A percentile compares a stretch with the other conserved stretches of the same genome.
These are phyloP conservation scores for Endoconidiophora polonica DNA, from an alignment of 2,329 filamentous ascomycete species.

Conservation along the genomic window DNA sequence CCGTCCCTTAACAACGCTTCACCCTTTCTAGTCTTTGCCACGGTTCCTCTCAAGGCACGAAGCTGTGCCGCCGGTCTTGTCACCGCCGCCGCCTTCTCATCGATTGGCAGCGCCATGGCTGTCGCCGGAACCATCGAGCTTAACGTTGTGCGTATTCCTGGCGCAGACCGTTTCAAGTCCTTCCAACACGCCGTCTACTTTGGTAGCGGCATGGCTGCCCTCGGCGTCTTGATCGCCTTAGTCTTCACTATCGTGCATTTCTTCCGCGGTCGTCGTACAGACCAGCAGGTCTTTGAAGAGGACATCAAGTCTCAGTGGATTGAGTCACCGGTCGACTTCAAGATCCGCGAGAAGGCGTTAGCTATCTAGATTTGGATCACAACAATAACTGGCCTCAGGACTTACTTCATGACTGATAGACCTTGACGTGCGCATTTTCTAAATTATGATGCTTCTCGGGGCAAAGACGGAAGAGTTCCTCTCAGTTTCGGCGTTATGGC, in stretches of 20 bases:
- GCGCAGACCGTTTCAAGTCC: conserved; percentile 19
- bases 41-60: conserved; percentile 26
- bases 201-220: conserved; percentile 24
- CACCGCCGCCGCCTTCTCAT: conserved; percentile 50
- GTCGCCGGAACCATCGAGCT: conserved; percentile 48
- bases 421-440: no score
- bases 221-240: conserved; percentile 19
- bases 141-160: conserved; percentile 18
- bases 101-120: conserved; percentile 47
- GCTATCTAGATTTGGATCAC: neutral
- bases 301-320: neutral
- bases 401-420: neutral
- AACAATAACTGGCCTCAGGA: neutral
- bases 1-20: conserved; percentile 50
- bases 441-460: no score
- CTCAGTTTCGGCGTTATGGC: neutral
- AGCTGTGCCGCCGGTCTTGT: conserved; percentile 36
- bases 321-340: neutral
- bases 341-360: conserved; percentile 7
- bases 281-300: conserved; percentile 1
- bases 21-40: conserved; percentile 41
- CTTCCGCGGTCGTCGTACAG: neutral
- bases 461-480: neutral
- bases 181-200: conserved; percentile 26
- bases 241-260: conserved; percentile 8